phyloP scores from a whole-genome alignment of 1,284 basidiomycete species.

The Sporisorium exsertum region DNA sequence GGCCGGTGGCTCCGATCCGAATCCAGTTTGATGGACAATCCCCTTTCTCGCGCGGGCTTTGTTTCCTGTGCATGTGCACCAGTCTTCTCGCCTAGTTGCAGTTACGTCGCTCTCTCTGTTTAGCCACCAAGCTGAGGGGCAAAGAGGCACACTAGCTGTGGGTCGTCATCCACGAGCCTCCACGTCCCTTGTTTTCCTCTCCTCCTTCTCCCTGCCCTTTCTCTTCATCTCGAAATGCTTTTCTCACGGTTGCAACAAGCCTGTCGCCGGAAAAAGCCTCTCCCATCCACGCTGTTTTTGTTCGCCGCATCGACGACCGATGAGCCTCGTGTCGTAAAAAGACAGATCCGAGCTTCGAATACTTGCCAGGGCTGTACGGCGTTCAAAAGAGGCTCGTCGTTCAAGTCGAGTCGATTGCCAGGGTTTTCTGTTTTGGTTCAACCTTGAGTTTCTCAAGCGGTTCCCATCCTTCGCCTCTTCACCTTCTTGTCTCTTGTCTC shows the following conservation, averaged over 20 bases:
- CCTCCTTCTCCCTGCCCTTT: too few relatives aligned
- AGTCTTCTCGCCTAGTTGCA: too few relatives aligned
- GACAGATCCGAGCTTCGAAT: constrained; percentile 1
- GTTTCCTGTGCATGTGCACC: too few relatives aligned
- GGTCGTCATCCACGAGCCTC: too few relatives aligned
- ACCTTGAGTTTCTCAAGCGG: constrained; percentile 20
- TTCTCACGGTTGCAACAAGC: background rate
- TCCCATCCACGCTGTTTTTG: background rate
- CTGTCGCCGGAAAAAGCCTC: background rate
- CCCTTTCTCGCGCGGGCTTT: too few relatives aligned
- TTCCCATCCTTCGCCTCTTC: background rate
- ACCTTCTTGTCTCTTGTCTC: background rate
- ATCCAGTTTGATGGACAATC: too few relatives aligned
- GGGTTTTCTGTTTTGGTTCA: constrained; percentile 16
- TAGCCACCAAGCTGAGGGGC: too few relatives aligned
- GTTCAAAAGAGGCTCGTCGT: background rate
- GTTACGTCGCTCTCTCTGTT: too few relatives aligned
- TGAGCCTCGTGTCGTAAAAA: background rate
- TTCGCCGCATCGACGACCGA: constrained; percentile 1
- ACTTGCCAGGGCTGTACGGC: background rate
- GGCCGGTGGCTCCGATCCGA: too few relatives aligned
- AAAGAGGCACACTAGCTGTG: too few relatives aligned
- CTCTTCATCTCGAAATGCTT: too few relatives aligned
- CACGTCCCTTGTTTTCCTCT: too few relatives aligned
- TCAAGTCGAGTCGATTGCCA: constrained; percentile 1